Conservation (phyloP, 78 protist genomes). For the Salpingoeca rosetta region DNA sequence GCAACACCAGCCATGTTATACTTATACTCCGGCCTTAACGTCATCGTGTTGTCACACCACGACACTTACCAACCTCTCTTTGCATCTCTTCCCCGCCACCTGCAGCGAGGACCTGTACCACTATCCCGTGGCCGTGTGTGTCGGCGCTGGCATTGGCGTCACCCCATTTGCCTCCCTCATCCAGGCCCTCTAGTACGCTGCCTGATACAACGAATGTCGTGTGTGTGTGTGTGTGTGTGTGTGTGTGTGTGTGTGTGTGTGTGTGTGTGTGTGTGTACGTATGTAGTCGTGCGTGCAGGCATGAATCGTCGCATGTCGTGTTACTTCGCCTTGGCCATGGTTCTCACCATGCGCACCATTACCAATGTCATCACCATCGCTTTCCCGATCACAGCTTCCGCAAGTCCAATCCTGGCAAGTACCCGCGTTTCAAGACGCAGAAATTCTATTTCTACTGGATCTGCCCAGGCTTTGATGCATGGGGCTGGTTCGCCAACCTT, state of each 20-base stretch:
- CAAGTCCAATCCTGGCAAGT: neutral
- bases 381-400: neutral
- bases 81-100: too few relatives aligned
- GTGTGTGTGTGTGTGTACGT: neutral
- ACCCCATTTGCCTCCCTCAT: slow-evolving; percentile 84
- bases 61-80: too few relatives aligned
- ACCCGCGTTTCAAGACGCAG: slow-evolving; percentile 1
- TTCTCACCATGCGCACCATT: too few relatives aligned
- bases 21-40: too few relatives aligned
- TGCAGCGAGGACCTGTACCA: slow-evolving; percentile 54
- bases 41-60: too few relatives aligned
- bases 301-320: too few relatives aligned
- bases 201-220: slow-evolving; percentile 46
- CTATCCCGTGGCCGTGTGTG: slow-evolving; percentile 39
- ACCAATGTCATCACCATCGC: neutral
- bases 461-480: slow-evolving; percentile 52
- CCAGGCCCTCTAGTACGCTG: slow-evolving; percentile 47
- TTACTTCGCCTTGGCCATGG: too few relatives aligned
- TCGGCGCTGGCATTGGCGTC: slow-evolving; percentile 87
- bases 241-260: neutral
- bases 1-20: too few relatives aligned
- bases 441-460: slow-evolving; percentile 68
- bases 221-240: slow-evolving; percentile 16
- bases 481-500: slow-evolving; percentile 57
- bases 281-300: neutral